Conservation (phyloP, 108 stramenopile species). For the Licmophora abbreviata region DNA sequence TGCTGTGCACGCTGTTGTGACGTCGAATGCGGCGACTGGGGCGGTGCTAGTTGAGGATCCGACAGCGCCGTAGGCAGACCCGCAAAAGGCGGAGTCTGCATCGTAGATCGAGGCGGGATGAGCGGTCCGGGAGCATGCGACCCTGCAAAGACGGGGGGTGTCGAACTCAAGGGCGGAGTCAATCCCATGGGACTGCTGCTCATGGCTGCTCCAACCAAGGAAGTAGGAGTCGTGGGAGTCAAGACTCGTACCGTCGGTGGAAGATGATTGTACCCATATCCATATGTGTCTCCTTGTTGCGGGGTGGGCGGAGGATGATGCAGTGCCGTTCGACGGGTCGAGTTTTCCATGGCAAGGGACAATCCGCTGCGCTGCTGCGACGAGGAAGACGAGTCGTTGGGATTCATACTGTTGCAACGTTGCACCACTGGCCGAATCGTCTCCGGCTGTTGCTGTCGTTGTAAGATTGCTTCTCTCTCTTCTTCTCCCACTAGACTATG, state of each 20-base stretch:
- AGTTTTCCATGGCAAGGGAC: constrained; percentile 33
- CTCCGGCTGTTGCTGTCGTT: too few species aligned
- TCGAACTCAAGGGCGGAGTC: constrained; percentile 9
- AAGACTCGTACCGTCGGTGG: background rate
- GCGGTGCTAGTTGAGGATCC: background rate
- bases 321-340: constrained; percentile 27
- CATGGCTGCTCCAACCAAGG: background rate
- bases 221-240: background rate
- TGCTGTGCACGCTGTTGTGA: background rate
- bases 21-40: background rate
- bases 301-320: constrained; percentile 37
- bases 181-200: background rate
- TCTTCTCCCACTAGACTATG: too few species aligned
- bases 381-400: too few species aligned
- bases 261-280: constrained; percentile 36
- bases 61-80: constrained; percentile 21
- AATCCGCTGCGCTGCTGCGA: constrained; percentile 13
- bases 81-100: constrained; percentile 37
- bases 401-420: too few species aligned
- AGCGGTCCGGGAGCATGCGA: too few species aligned
- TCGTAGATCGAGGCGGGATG: too few species aligned
- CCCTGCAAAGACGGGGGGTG: constrained; percentile 7
- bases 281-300: constrained; percentile 16
- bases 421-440: too few species aligned
- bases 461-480: too few species aligned